Base-by-base conservation (phyloP, 2,329 filamentous ascomycete genomes). In the Xylariaceae sp. region DNA sequence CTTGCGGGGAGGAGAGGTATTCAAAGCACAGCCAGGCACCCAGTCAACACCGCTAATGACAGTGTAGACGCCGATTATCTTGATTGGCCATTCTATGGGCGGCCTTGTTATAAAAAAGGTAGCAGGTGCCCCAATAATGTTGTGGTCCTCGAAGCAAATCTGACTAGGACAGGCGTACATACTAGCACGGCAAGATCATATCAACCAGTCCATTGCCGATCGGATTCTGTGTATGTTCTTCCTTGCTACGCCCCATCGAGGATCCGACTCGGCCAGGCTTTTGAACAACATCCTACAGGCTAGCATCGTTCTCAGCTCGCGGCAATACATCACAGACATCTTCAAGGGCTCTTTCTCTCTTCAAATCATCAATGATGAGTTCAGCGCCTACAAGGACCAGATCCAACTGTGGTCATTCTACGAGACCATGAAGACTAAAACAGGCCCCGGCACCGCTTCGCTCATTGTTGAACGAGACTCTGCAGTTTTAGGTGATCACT, bases 351-450 rank as follows among this genome's bases (percentile, higher is more conserved):
- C 41, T 7, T 24, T 14, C 4, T 32, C 41, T 27, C 9, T 43
- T 5, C 32, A 27, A 13, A 13, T 23, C 27, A 40, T 43, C 32
- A 40, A 40, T 16, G 24, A 43, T 6, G 36, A 43, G 14, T 40
- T 40, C 13, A 38, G 41, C 29, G 32, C 39, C 3, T 40, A 13
- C 24, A 33, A 36, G 19, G 17, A 12, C 8, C 14, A 36, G 8
- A 8, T 43, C 2, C 16, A 15, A 5, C 11, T 43, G 3, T 43
- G 41, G 41, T 35, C 41, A 3, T 43, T 43, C 33, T 43, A 43
- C 9, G 41, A 43, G 19, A 40, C 36, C 3, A 12, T 37, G 16
- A 41, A 41, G 13, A 31, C 27, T 13, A 37, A 19, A 16, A 24
- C 34, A 8, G 18, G 18, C 14, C 4, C 34, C 3, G 21, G 27